These are phyloP conservation scores for Hypoxylon sp. DNA, from an alignment of 2,329 filamentous ascomycete species.

Conservation along the genomic window DNA sequence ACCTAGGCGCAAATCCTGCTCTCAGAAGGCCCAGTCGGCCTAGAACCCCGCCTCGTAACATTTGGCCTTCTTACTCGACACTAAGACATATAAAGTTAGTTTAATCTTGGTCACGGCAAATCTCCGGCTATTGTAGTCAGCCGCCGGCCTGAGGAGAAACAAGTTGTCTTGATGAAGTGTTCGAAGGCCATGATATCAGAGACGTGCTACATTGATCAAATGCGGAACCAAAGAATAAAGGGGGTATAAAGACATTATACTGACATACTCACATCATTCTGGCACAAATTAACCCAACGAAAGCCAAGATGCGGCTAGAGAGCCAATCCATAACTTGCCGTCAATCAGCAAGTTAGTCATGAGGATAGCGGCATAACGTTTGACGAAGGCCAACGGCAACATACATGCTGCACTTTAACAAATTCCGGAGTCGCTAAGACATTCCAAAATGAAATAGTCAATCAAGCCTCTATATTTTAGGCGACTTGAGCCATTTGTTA, in stretches of 20 bases:
- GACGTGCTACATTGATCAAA: slow-evolving; percentile 14
- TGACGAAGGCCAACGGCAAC: slow-evolving; percentile 35
- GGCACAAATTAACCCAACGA: not conserved
- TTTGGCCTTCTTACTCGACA: not conserved
- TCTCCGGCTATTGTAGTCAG: slow-evolving; percentile 41
- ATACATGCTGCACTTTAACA: slow-evolving; percentile 28
- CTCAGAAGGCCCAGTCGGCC: slow-evolving; percentile 20
- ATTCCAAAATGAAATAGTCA: not conserved
- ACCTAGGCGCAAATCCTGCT: slow-evolving; percentile 11
- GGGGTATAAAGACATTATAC: not conserved
- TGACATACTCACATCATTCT: slow-evolving; percentile 24
- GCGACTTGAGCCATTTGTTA: not conserved
- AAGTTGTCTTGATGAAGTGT: slow-evolving; percentile 37
- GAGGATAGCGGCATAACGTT: slow-evolving; percentile 39
- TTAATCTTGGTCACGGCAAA: slow-evolving; percentile 38
- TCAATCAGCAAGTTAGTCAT: slow-evolving; percentile 28
- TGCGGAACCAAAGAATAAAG: slow-evolving; percentile 2
- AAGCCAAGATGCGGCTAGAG: slow-evolving; percentile 9
- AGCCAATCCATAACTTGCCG: slow-evolving; percentile 12
- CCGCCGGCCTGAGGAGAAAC: slow-evolving; percentile 45
- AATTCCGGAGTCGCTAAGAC: slow-evolving; percentile 11
- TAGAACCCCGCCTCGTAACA: slow-evolving; percentile 35
- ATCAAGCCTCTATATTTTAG: not conserved
- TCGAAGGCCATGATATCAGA: slow-evolving; percentile 31
- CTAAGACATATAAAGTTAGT: slow-evolving; percentile 44